Conservation (phyloP, 805 yeast species). For the Pichia nanzhaoensis region DNA sequence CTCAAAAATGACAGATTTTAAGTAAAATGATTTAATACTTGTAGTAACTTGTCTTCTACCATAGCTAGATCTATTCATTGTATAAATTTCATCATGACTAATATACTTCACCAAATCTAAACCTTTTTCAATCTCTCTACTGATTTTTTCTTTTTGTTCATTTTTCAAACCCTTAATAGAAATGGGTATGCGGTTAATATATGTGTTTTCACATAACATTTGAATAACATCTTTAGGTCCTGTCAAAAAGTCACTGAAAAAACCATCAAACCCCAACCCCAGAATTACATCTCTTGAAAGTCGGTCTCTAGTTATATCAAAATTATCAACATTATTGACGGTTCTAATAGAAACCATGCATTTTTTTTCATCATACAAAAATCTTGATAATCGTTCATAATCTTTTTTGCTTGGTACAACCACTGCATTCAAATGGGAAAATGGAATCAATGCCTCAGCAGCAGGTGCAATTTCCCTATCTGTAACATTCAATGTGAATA, state of each 20-base stretch:
- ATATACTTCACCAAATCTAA: slow-evolving; percentile 50
- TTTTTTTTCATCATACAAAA: slow-evolving; percentile 33
- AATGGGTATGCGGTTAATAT: slow-evolving; percentile 56
- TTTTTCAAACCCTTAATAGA: slow-evolving; percentile 39
- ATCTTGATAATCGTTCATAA: slow-evolving; percentile 39
- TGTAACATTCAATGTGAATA: slow-evolving; percentile 51
- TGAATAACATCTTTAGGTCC: slow-evolving; percentile 70
- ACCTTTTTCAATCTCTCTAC: slow-evolving; percentile 33
- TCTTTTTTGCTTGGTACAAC: slow-evolving; percentile 50
- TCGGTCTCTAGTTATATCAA: slow-evolving; percentile 10
- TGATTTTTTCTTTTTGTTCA: slow-evolving; percentile 31
- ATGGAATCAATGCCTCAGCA: slow-evolving; percentile 51
- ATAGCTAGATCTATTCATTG: slow-evolving; percentile 51
- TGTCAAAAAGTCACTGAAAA: slow-evolving; percentile 55
- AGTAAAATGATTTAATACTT: slow-evolving; percentile 29
- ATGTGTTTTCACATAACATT: slow-evolving; percentile 57
- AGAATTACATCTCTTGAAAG: slow-evolving; percentile 25
- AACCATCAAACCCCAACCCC: slow-evolving; percentile 72
- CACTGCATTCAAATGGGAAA: slow-evolving; percentile 50
- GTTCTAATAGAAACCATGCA: slow-evolving; percentile 51
- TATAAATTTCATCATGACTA: slow-evolving; percentile 49
- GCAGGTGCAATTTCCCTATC: slow-evolving; percentile 45
- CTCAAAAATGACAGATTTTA: slow-evolving; percentile 27
- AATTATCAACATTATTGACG: slow-evolving; percentile 12
- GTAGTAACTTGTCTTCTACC: slow-evolving; percentile 52